Base-by-base conservation (phyloP, 768 basidiomycete species). In the Mycena pura region DNA sequence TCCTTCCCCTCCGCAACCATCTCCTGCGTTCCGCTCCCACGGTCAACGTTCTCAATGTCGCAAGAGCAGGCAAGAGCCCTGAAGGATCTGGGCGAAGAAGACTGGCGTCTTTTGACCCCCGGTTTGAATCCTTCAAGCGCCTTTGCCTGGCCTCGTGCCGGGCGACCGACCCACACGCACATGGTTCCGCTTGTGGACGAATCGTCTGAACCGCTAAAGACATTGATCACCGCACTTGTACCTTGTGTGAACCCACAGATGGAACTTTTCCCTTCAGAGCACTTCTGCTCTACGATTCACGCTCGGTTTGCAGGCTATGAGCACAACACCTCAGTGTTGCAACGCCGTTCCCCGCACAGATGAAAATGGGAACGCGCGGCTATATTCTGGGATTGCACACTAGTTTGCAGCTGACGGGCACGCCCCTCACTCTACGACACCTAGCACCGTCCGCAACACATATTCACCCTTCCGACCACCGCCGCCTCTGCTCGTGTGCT, bases 401-500 rank as follows among this genome's bases (percentile, higher is more conserved):
- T n/a, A n/a, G n/a, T n/a, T n/a, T n/a, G n/a, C n/a, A n/a, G n/a
- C n/a, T n/a, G n/a, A n/a, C n/a, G n/a, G n/a, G n/a, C n/a, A n/a
- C n/a, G n/a, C n/a, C n/a, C n/a, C 34, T 40, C 21, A 57, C 6
- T 57, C 56, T 15, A 57, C 21, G 15, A 51, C 43, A 14, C 92
- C 91, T 64, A 87, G 90, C 5, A 88, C 80, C 0, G 87, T 87
- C 67, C 87, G 79, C 65, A 87, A 68, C 45, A 94, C 85, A 76
- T 92, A 92, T 68, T 93, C 93, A 8, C 80, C 82, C 73, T 91
- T 93, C 53, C 91, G 79, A 41, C 88, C 85, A 5, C 60, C 64
- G 6, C 64, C 64, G 22, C 64, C 64, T 4, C 60, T 44, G 21
- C 64, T 45, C 0, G 90, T 92, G 62, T 91, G 91, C 69, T 90